Evolutionary conservation across 1,284 basidiomycete species (phyloP).

Genomic region (Marasmius oreades): DNA sequence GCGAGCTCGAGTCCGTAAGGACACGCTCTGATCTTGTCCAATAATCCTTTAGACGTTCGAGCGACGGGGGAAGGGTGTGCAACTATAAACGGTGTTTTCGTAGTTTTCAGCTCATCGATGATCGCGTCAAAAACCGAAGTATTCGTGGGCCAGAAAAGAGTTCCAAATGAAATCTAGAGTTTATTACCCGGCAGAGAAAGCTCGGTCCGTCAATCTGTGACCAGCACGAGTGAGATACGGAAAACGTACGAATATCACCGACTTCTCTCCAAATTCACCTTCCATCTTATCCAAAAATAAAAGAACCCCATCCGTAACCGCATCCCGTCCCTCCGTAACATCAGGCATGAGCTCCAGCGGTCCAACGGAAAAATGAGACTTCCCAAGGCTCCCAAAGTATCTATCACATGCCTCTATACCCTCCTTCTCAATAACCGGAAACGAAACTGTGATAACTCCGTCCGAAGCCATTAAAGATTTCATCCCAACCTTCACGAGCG

Average conservation of each 20-base stretch:
- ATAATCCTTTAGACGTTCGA: background rate
- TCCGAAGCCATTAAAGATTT: background rate
- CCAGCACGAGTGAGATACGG: background rate
- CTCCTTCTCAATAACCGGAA: background rate
- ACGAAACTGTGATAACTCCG: background rate
- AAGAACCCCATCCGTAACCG: background rate
- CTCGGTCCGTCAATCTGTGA: background rate
- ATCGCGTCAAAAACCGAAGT: slow-evolving; percentile 1
- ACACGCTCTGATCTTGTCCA: background rate
- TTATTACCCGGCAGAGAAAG: background rate
- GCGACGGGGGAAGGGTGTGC: background rate
- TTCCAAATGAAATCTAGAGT: slow-evolving; percentile 10
- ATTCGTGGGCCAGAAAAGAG: slow-evolving; percentile 6
- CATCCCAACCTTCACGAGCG: background rate
- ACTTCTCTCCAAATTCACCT: slow-evolving; percentile 3
- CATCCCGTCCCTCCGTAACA: background rate
- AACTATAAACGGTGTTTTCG: slow-evolving; percentile 5
- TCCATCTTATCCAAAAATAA: slow-evolving; percentile 10
- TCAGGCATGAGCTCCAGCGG: slow-evolving; percentile 2
- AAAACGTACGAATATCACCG: slow-evolving; percentile 9
- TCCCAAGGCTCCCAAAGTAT: background rate
- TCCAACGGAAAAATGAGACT: slow-evolving; percentile 5
- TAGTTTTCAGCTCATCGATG: slow-evolving; percentile 6
- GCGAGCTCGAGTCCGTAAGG: background rate
- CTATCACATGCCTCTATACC: background rate